A percentile compares a stretch with the other conserved stretches of the same genome.
Evolutionary conservation across 208 protist species (phyloP).

Genomic region (Polymyxa betae): DNA sequence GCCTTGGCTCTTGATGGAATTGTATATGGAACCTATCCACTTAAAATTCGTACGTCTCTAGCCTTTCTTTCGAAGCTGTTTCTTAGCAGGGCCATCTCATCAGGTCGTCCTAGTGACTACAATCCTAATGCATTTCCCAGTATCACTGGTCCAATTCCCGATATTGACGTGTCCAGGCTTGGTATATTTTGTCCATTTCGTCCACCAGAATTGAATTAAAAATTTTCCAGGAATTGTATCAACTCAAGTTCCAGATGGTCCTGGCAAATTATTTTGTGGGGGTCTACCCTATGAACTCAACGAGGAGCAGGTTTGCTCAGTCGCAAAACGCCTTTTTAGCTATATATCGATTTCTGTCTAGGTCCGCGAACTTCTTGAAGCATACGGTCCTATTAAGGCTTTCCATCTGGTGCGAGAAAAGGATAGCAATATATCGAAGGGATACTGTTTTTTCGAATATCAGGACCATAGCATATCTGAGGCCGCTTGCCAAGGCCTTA

Average conservation of each 20-base stretch:
- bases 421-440: slow-evolving; percentile 54
- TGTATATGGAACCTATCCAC: slow-evolving; percentile 55
- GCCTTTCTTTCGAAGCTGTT: background rate
- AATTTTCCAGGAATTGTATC: slow-evolving; percentile 52
- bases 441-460: slow-evolving; percentile 62
- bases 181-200: background rate
- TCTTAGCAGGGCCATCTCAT: background rate
- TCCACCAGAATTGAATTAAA: background rate
- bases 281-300: slow-evolving; percentile 62
- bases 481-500: slow-evolving; percentile 53
- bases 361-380: slow-evolving; percentile 56
- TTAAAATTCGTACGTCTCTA: slow-evolving; percentile 53
- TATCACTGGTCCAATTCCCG: slow-evolving; percentile 38
- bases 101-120: slow-evolving; percentile 54
- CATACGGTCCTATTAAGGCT: slow-evolving; percentile 58
- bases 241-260: slow-evolving; percentile 61
- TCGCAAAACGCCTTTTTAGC: background rate
- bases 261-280: slow-evolving; percentile 60
- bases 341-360: background rate
- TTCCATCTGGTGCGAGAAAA: slow-evolving; percentile 62
- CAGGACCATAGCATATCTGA: slow-evolving; percentile 54
- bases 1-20: slow-evolving; percentile 61
- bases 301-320: slow-evolving; percentile 54
- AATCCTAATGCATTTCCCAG: slow-evolving; percentile 56
- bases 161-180: slow-evolving; percentile 46